Percentiles rank a stretch among this genome's conserved stretches.
Conservation (phyloP, 768 basidiomycete species). For the Lentinula lateritia region DNA sequence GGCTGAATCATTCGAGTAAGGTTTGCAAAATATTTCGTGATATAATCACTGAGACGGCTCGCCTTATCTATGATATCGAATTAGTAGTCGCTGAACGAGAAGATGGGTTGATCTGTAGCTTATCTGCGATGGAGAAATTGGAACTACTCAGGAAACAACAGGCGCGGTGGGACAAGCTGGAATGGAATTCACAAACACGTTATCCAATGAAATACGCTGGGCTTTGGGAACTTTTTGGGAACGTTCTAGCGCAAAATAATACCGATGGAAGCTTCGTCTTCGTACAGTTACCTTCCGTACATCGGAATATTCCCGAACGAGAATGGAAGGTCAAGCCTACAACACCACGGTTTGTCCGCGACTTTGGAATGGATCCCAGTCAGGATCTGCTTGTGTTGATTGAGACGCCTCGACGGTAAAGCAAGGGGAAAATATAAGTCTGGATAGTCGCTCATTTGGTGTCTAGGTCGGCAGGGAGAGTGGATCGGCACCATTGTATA, state of each 20-base stretch:
- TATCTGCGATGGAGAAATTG: conserved; percentile 28
- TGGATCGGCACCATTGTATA: conserved; percentile 23
- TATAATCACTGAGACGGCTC: conserved; percentile 22
- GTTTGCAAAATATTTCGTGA: neutral
- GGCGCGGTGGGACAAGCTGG: conserved; percentile 31
- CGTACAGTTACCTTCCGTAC: conserved; percentile 41
- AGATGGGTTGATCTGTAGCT: conserved; percentile 26
- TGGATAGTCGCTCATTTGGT: neutral
- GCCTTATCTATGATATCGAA: conserved; percentile 38
- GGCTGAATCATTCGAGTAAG: neutral
- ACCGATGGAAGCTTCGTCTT: conserved; percentile 31
- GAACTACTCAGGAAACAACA: conserved; percentile 31
- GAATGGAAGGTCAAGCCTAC: conserved; percentile 35
- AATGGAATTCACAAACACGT: conserved; percentile 24
- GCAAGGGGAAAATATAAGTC: conserved; percentile 8
- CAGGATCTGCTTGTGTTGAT: conserved; percentile 59
- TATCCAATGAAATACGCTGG: conserved; percentile 37
- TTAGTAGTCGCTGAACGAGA: conserved; percentile 38
- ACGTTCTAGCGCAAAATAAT: conserved; percentile 42
- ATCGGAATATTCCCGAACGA: conserved; percentile 39
- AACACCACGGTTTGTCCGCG: conserved; percentile 33
- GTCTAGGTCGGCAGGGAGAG: conserved; percentile 5
- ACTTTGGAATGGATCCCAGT: conserved; percentile 61
- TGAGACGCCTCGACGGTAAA: conserved; percentile 31
- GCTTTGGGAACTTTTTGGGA: conserved; percentile 56